Percentiles rank a stretch among this genome's conserved stretches.
Conservation (phyloP, 495 filamentous ascomycete genomes). For the Geoglossum glabrum region DNA sequence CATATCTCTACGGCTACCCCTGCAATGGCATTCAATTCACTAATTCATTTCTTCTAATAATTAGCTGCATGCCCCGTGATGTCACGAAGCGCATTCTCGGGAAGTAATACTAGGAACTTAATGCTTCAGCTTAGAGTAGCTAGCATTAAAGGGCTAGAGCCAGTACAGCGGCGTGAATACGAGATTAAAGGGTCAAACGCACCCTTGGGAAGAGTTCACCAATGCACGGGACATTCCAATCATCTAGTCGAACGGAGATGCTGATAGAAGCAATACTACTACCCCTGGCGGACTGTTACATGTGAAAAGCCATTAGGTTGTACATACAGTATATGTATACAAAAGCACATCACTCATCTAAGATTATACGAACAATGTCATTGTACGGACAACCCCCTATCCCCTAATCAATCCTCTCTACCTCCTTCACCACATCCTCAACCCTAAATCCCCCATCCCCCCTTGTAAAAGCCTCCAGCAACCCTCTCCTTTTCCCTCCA, state of each 20-base stretch:
- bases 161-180: no score
- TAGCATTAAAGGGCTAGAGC: no score
- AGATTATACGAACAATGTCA: neutral
- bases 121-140: no score
- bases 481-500: conserved; percentile 31
- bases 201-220: no score
- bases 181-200: no score
- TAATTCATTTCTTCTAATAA: neutral
- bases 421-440: conserved; percentile 67
- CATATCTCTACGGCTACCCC: neutral
- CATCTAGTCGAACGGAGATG: no score
- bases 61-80: neutral
- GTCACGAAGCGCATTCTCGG: neutral
- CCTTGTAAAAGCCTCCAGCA: conserved; percentile 63
- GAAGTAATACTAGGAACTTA: neutral
- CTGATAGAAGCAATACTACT: no score
- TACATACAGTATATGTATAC: no score
- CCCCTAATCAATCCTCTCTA: conserved; percentile 38
- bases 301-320: no score
- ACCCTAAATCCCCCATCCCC: conserved; percentile 63
- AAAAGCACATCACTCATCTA: neutral
- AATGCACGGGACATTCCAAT: no score
- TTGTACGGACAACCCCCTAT: conserved; percentile 8
- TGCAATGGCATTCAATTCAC: neutral
- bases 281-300: no score